Percentiles rank a stretch among this genome's conserved stretches.
These are phyloP conservation scores for Porodaedalea pini DNA, from an alignment of 1,284 basidiomycete genomes.

Conservation along the genomic window DNA sequence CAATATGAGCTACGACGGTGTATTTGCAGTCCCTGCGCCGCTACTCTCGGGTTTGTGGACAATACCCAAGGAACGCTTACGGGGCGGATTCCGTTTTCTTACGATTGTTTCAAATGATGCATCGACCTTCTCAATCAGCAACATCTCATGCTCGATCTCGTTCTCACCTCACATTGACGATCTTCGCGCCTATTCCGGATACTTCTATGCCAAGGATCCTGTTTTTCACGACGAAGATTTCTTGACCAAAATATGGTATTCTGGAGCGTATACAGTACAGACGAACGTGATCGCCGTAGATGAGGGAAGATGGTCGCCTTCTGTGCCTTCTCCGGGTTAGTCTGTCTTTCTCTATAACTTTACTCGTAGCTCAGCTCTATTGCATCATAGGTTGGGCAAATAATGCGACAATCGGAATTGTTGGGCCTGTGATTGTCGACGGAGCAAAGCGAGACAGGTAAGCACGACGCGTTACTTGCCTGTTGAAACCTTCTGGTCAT, in stretches of 20 bases:
- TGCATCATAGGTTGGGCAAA: constrained; percentile 48
- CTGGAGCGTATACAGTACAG: constrained; percentile 60
- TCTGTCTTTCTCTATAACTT: not conserved
- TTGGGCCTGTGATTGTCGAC: constrained; percentile 58
- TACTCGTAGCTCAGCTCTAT: constrained; percentile 8
- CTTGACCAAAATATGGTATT: constrained; percentile 58
- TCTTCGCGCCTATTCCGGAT: constrained; percentile 50
- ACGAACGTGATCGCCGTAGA: constrained; percentile 52
- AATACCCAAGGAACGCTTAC: constrained; percentile 41
- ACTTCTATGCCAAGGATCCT: constrained; percentile 50
- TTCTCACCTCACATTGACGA: constrained; percentile 54
- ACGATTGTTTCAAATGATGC: constrained; percentile 44
- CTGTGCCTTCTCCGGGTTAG: constrained; percentile 37
- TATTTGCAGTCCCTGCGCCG: constrained; percentile 28
- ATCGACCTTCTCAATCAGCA: constrained; percentile 41
- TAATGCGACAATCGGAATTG: constrained; percentile 51
- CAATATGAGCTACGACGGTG: constrained; percentile 32
- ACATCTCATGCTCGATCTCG: constrained; percentile 50
- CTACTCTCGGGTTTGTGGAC: constrained; percentile 43
- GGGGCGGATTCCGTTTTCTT: constrained; percentile 55
- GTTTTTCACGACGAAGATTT: constrained; percentile 46
- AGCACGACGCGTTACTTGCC: not conserved
- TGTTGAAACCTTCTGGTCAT: not conserved
- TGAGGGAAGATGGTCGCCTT: constrained; percentile 45
- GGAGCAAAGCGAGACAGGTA: constrained; percentile 59